Evolutionary conservation across 2,329 filamentous ascomycete species (phyloP), one percentile per base, ranked within the genome.

Genomic region (Neonectria hederae): DNA sequence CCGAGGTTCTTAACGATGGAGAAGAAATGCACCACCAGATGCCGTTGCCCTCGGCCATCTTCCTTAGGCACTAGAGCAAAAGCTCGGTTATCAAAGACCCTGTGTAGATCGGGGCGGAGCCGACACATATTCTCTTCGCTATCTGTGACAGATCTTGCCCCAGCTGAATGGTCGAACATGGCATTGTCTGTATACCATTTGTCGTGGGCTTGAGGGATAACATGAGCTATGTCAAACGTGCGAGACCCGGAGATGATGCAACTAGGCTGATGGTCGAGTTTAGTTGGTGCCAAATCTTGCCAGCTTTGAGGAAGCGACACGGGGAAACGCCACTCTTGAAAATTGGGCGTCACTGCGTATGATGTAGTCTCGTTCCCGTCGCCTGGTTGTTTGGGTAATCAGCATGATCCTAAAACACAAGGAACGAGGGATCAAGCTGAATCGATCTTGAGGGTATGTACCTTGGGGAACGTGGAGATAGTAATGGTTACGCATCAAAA

Each of bases 21-120:
- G n/a, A 52, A 52, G 48, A 52, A 52, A 38, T 52, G 48, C 48
- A 52, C 48, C 48, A 35, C 28, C n/a, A 52, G 28, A 52, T 52
- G 48, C n/a, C 21, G 26, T 35, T 32, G 30, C 26, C 48, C 48
- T 17, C 13, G 26, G 26, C 30, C 28, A 52, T 52, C 48, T 35
- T 1, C n/a, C 28, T 52, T 52, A 8, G 48, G 48, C 21, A 52
- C 28, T 35, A 52, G 21, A 19, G 48, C 48, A 38, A 52, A 52
- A 22, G 48, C 48, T 17, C 48, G 30, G 48, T 35, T 35, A 8
- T 52, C 28, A 35, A 52, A 52, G 8, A 52, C 28, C 28, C 48
- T 32, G 14, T 52, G 28, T 17, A 52, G n/a, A 35, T 52, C 48
- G 9, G 48, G 48, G 17, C 48, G 48, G 17, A 52, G 26, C 17